A percentile compares a stretch with the other conserved stretches of the same genome.
Conservation (phyloP, 1,139 yeast species). For the Saccharomyces pastorianus region DNA sequence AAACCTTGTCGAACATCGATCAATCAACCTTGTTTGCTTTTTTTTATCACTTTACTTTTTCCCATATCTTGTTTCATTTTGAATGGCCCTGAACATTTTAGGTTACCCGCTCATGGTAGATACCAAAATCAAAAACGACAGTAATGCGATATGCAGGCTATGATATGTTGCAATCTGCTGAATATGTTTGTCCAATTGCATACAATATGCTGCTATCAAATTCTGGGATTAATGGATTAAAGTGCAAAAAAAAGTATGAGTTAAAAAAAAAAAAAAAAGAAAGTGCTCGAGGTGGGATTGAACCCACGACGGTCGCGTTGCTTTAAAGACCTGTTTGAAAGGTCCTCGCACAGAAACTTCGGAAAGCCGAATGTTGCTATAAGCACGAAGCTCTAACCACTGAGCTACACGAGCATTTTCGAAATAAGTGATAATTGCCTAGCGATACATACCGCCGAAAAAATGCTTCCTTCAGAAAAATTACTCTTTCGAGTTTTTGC, state of each 20-base stretch:
- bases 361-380: slow-evolving; percentile 33
- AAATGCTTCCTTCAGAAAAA: neutral
- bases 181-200: too few species aligned
- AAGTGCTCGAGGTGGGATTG: slow-evolving; percentile 45
- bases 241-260: too few species aligned
- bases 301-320: slow-evolving; percentile 48
- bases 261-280: slow-evolving; percentile 21
- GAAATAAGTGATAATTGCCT: neutral
- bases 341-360: slow-evolving; percentile 4
- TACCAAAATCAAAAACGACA: neutral
- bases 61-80: neutral
- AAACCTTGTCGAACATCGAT: neutral
- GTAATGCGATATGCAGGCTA: too few species aligned
- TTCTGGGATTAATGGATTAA: too few species aligned
- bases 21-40: neutral
- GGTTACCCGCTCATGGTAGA: too few species aligned
- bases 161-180: too few species aligned
- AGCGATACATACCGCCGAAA: neutral
- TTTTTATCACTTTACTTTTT: neutral
- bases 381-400: slow-evolving; percentile 48
- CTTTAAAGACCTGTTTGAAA: slow-evolving; percentile 20
- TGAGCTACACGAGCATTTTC: slow-evolving; percentile 43
- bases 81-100: neutral
- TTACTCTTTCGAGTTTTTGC: neutral
- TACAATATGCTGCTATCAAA: too few species aligned